These are phyloP conservation scores for Fusarium sp. DNA, from an alignment of 2,329 filamentous ascomycete genomes.

Conservation along the genomic window DNA sequence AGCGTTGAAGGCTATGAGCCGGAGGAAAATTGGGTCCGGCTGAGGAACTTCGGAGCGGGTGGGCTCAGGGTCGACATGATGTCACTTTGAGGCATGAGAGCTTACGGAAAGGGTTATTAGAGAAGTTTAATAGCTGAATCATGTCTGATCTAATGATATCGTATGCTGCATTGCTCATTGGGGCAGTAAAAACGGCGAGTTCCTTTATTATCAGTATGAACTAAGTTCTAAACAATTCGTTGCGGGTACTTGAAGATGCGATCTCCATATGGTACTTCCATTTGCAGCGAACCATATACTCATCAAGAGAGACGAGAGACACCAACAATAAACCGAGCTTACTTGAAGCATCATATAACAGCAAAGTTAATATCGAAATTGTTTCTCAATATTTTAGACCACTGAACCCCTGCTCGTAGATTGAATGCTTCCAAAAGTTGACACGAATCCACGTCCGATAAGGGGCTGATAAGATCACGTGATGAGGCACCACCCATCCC, in stretches of 20 bases:
- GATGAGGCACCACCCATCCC: conserved; percentile 45
- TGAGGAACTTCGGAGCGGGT: conserved; percentile 27
- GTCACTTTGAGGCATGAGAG: conserved; percentile 28
- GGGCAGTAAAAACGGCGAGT: not conserved
- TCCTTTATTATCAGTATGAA: not conserved
- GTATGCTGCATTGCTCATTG: not conserved
- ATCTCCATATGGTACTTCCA: conserved; percentile 13
- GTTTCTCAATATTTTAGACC: too few species aligned
- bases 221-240: not conserved
- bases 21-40: conserved; percentile 40
- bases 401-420: not conserved
- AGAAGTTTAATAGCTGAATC: not conserved
- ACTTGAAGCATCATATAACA: too few species aligned
- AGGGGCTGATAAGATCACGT: conserved; percentile 51
- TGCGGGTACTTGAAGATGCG: conserved; percentile 16
- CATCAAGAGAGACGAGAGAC: too few species aligned
- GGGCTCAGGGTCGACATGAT: conserved; percentile 39
- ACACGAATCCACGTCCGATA: conserved; percentile 45
- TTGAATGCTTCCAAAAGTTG: conserved; percentile 36
- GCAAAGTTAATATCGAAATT: too few species aligned
- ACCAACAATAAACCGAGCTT: too few species aligned
- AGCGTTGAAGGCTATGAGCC: conserved; percentile 21
- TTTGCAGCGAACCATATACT: conserved; percentile 4
- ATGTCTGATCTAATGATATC: not conserved
- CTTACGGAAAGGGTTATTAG: not conserved